Base-by-base conservation (phyloP, 1,139 yeast genomes). In the Blastobotrys raffinosifermentans region DNA sequence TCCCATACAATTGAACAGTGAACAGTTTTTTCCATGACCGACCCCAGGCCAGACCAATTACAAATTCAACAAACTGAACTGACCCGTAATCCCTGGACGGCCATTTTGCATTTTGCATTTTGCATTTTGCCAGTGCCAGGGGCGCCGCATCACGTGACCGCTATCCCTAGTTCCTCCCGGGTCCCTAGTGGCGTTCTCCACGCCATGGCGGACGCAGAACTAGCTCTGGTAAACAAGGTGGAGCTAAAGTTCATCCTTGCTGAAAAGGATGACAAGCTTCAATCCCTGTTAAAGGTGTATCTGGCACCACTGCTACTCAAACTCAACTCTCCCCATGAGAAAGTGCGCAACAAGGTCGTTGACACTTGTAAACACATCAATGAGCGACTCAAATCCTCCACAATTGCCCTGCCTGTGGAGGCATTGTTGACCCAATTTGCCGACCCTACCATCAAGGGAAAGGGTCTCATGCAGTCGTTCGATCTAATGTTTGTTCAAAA, bases 221-320 rank as follows among this genome's bases (percentile, higher is more conserved):
- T 60, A 23, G 47, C 61, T 5, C 49, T 61, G 35, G 53, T 60
- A 26, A 55, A 57, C 38, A 53, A 57, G 32, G 97, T 86, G 1
- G 98, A 91, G 60, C 72, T 91, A 34, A 68, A 89, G 35, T 69
- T 91, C 30, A 93, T 94, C 1, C 64, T 91, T 34, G 87, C 97
- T 0, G 75, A 74, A 38, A 67, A 77, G 1, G 84, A 80, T 39
- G 67, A 61, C 2, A 82, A 81, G 51, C 72, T 87, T 38, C 80
- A 83, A 51, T 58, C 69, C 5, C 64, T 80, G 9, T 58, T 91
- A 29, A 69, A 69, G 14, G 58, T 75, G 1, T 91, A 83, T 54
- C 66, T 91, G 33, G 70, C 87, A 2, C 96, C 98, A 1, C 58
- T 89, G 26, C 61, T 91, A 26, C 65, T 89, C 43, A 91, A 91